phyloP scores from a whole-genome alignment of 768 basidiomycete species.

The Termitomyces sp. region DNA sequence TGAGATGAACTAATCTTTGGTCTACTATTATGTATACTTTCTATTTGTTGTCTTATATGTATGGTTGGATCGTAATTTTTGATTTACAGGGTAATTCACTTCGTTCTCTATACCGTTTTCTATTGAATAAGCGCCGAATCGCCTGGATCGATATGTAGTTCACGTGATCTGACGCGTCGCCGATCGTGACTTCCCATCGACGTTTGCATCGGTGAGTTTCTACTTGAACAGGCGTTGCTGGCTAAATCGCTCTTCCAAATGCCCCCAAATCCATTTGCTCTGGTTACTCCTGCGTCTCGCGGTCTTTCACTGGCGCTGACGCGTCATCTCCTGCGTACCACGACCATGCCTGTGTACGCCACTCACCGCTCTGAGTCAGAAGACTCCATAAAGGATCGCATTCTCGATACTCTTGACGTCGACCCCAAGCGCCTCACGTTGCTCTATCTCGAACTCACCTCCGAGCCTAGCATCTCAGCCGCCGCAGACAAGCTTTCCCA shows the following conservation, averaged over 20 bases:
- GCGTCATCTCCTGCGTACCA: slow-evolving; percentile 44
- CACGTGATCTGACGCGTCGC: slow-evolving; percentile 11
- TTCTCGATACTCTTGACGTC: slow-evolving; percentile 39
- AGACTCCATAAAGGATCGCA: slow-evolving; percentile 29
- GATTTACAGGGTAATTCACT: slow-evolving; percentile 2
- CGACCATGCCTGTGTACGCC: slow-evolving; percentile 48
- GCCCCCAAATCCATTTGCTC: slow-evolving; percentile 36
- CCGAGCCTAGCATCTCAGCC: slow-evolving; percentile 42
- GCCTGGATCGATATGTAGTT: background rate
- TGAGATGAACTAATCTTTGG: slow-evolving; percentile 19
- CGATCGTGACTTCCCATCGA: slow-evolving; percentile 8
- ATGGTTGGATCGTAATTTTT: slow-evolving; percentile 8
- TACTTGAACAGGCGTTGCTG: background rate
- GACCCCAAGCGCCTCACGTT: slow-evolving; percentile 39
- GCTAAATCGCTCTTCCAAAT: background rate
- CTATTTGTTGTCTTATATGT: slow-evolving; percentile 10
- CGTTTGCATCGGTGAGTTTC: background rate
- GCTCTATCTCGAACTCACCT: slow-evolving; percentile 44
- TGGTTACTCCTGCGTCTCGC: slow-evolving; percentile 50
- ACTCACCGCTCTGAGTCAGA: slow-evolving; percentile 39
- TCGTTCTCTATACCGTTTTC: background rate
- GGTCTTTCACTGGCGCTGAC: slow-evolving; percentile 53
- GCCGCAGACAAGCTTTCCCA: slow-evolving; percentile 38
- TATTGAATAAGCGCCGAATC: background rate
- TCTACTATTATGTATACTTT: background rate